Conservation (phyloP, 192 early-diverging fungal species). For the Bifiguratus adelaidae region DNA sequence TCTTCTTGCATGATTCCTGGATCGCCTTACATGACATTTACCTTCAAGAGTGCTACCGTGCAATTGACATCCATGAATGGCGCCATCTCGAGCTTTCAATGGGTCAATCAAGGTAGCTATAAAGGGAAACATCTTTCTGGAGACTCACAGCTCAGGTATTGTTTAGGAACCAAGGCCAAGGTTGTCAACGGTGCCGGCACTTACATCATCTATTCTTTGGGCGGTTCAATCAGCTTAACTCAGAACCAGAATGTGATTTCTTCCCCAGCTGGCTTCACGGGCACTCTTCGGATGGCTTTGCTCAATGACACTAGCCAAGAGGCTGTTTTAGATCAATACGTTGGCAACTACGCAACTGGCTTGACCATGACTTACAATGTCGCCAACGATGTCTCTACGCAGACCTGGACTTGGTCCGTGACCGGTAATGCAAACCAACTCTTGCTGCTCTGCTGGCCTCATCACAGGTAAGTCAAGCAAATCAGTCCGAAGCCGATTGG, state of each 20-base stretch:
- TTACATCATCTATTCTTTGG: slow-evolving; percentile 28
- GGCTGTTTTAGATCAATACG: slow-evolving; percentile 28
- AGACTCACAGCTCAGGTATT: slow-evolving; percentile 9
- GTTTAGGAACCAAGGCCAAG: slow-evolving; percentile 18
- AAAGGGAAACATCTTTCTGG: no score
- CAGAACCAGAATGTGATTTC: slow-evolving; percentile 4
- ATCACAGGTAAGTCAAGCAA: slow-evolving; percentile 26
- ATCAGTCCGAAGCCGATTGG: neutral
- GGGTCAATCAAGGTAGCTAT: neutral
- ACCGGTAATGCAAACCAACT: slow-evolving; percentile 20
- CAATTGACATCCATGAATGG: slow-evolving; percentile 24
- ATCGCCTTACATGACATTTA: slow-evolving; percentile 31
- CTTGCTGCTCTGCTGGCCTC: slow-evolving; percentile 29
- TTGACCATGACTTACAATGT: slow-evolving; percentile 30
- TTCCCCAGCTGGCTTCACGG: slow-evolving; percentile 13
- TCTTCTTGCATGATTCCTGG: slow-evolving; percentile 36
- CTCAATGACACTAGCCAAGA: slow-evolving; percentile 10
- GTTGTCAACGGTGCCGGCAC: slow-evolving; percentile 30
- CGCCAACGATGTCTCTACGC: slow-evolving; percentile 9
- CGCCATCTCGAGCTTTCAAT: neutral
- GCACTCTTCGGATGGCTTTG: slow-evolving; percentile 29
- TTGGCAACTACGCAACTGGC: slow-evolving; percentile 27
- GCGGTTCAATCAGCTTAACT: slow-evolving; percentile 23
- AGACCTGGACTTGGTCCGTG: slow-evolving; percentile 19
- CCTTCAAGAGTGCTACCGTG: slow-evolving; percentile 19